Evolutionary conservation across 129 eudicot species (phyloP), one percentile per base, ranked within the genome.

Genomic region (Logfia minima): DNA sequence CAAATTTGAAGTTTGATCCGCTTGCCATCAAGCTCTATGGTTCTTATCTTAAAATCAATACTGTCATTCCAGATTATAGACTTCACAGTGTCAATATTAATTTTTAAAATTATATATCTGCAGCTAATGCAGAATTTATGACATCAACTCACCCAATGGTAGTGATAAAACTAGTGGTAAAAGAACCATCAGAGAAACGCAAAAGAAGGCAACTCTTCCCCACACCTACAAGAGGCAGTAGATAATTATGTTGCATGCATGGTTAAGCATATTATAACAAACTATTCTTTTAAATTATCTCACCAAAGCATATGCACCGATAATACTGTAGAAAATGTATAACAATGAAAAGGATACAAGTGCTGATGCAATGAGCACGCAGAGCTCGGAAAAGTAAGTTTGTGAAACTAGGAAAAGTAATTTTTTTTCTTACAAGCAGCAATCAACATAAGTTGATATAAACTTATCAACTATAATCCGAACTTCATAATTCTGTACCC

Each of bases 161-260:
- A 22, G 92, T 88, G 83, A 88, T 88, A 74, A 88, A 88, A 73
- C 93, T 88, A 53, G 93, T 88, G 29, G 93, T 86, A 79, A 88
- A 88, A 76, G 93, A 88, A 37, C 92, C 92, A 76, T 88, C 92
- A 61, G 92, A 88, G 78, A 88, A 88, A 76, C 92, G 87, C 86
- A 88, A 84, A 79, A 88, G 88, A 69, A 84, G 88, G 83, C 93
- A 87, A 85, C 87, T 85, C 74, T 83, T 87, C 52, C 96, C 85
- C 81, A 90, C 96, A 85, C 91, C 96, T 90, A 56, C 34, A 78
- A 78, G 43, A 74, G 24, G 24, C 67, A 51, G 65, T 71, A 22
- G 3, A 62, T 21, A 56, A 62, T 37, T 16, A 66, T 63, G 19
- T 48, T 34, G 65, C 59, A 74, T 31, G 14, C 21, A 32, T 28